These are phyloP conservation scores for Olyra latifolia DNA, from an alignment of 176 grass and related monocot species.

Conservation along the genomic window DNA sequence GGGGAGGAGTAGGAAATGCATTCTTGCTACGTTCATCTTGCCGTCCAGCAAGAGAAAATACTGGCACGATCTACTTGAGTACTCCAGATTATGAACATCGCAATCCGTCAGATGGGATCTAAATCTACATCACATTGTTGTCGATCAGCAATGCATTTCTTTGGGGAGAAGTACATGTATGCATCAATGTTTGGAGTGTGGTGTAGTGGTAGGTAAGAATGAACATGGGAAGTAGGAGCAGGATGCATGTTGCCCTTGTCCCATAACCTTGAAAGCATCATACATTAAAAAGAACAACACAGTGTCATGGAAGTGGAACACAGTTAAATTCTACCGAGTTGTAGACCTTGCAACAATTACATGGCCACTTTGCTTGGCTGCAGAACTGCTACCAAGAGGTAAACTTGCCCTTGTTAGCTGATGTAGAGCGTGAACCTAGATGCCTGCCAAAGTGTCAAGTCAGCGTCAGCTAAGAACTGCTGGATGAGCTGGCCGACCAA, in stretches of 20 bases:
- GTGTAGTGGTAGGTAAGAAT: conserved; percentile 21
- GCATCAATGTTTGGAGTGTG: conserved; percentile 25
- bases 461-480: not conserved
- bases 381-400: not conserved
- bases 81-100: not conserved
- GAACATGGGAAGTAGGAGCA: conserved; percentile 34
- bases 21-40: not conserved
- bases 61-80: not conserved
- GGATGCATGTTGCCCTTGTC: not conserved
- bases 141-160: not conserved
- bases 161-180: conserved; percentile 1
- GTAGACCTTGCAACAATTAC: not conserved
- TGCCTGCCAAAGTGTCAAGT: not conserved
- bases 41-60: not conserved
- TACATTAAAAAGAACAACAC: not conserved
- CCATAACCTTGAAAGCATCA: not conserved
- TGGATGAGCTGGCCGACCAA: conserved; percentile 2
- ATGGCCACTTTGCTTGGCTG: not conserved
- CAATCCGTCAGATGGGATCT: conserved; percentile 17
- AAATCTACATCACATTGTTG: conserved; percentile 20
- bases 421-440: not conserved
- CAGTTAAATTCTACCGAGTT: not conserved
- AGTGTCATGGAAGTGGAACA: not conserved
- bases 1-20: not conserved
- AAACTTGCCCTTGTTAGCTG: not conserved